Percentiles rank a stretch among this genome's conserved stretches.
These are phyloP conservation scores for Gyromitra esculenta DNA, from an alignment of 2,329 filamentous ascomycete genomes.

Conservation along the genomic window DNA sequence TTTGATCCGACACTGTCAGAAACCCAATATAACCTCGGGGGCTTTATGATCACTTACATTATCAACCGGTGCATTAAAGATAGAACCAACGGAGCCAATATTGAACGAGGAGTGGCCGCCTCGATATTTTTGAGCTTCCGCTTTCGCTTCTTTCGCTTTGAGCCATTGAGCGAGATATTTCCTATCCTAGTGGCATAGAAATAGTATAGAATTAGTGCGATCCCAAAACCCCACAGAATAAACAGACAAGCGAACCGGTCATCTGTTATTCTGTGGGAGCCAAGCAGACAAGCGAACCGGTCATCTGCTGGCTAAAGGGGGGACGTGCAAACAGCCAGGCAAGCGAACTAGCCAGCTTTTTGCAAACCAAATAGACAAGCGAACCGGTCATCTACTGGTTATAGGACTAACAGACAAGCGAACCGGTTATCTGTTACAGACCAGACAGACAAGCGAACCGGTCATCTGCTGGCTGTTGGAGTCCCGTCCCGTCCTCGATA, in stretches of 20 bases:
- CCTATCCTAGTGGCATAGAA: slow-evolving; percentile 18
- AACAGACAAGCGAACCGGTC: slow-evolving; percentile 43
- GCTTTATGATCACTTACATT: slow-evolving; percentile 18
- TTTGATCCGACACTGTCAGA: background rate
- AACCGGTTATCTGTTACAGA: slow-evolving; percentile 34
- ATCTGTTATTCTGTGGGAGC: slow-evolving; percentile 24
- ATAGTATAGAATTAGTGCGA: slow-evolving; percentile 3
- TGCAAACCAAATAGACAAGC: slow-evolving; percentile 30
- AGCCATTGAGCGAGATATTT: slow-evolving; percentile 41
- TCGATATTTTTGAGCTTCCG: background rate
- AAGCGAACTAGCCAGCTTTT: slow-evolving; percentile 27
- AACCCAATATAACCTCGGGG: background rate
- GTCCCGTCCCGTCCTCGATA: slow-evolving; percentile 4
- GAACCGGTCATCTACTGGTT: slow-evolving; percentile 39
- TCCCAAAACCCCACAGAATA: slow-evolving; percentile 28
- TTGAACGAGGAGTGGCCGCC: slow-evolving; percentile 9
- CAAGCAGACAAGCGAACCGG: slow-evolving; percentile 40
- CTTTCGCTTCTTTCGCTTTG: slow-evolving; percentile 20
- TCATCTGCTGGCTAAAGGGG: slow-evolving; percentile 19
- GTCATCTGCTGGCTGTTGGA: slow-evolving; percentile 20
- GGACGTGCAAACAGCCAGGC: slow-evolving; percentile 10
- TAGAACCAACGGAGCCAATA: slow-evolving; percentile 33
- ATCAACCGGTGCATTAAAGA: slow-evolving; percentile 22
- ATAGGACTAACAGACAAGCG: slow-evolving; percentile 38
- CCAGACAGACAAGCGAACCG: slow-evolving; percentile 22